Base-by-base conservation (phyloP, 768 basidiomycete genomes). In the Daedaleopsis sinensis region DNA sequence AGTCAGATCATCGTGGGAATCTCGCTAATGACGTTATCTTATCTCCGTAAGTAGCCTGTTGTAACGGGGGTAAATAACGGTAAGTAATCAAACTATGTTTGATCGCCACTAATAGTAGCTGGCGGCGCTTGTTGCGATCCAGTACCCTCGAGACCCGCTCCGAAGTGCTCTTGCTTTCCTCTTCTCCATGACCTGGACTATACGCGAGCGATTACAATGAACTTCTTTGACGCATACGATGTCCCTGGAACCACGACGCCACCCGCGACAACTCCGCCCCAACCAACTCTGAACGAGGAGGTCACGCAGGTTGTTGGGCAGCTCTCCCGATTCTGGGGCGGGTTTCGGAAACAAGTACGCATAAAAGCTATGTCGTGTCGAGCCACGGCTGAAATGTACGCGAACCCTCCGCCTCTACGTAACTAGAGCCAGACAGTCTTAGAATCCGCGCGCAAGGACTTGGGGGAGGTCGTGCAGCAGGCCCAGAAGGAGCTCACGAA, bases 271-370 rank as follows among this genome's bases (percentile, higher is more conserved):
- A 76, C 72, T 39, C 73, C 78, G 37, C 77, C 84, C 35, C 83
- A 84, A 58, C 80, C 72, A 44, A 84, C 80, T 58, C 76, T 97
- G 47, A 89, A 96, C 69, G 90, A 96, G 69, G 94, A 97, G 73
- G 92, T 97, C 15, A 82, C 83, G 1, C 89, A 96, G 68, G 94
- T 94, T 23, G 85, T 96, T 44, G 91, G 91, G n/a, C 89, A 93
- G 68, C 78, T 96, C 13, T 87, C 88, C 32, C 81, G 89, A 54
- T 88, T 94, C 71, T 97, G 95, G 95, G 93, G 93, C 48, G 91
- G 93, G 35, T 90, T 96, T 70, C 85, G 87, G 79, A 91, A 90
- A 73, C 94, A 95, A 87, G 94, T 87, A 67, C 65, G 85, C 62
- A 58, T 55, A 38, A 36, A 11, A 49, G 49, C 16, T 24, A 27